A percentile compares a stretch with the other conserved stretches of the same genome.
phyloP scores from a whole-genome alignment of 83 land plant species.

The Diphasiastrum complanatum region DNA sequence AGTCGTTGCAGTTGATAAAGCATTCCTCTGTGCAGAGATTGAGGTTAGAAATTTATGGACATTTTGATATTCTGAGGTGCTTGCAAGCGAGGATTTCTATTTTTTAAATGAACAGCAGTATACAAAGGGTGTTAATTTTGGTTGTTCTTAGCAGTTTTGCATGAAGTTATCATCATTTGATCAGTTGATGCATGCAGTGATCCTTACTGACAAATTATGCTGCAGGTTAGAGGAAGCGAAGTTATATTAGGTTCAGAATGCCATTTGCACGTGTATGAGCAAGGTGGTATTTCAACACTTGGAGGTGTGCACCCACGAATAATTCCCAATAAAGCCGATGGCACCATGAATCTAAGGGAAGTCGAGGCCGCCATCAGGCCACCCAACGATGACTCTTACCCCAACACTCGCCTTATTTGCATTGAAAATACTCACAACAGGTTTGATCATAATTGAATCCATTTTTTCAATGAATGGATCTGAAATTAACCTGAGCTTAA shows the following conservation, averaged over 20 bases:
- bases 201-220: too few species aligned
- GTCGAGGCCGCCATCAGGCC: slow-evolving; percentile 74
- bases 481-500: neutral
- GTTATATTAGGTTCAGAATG: slow-evolving; percentile 76
- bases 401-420: slow-evolving; percentile 87
- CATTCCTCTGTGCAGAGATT: neutral
- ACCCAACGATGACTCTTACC: slow-evolving; percentile 44
- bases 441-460: slow-evolving; percentile 30
- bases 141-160: too few species aligned
- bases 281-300: slow-evolving; percentile 92
- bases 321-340: slow-evolving; percentile 73
- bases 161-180: too few species aligned
- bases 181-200: too few species aligned
- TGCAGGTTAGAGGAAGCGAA: slow-evolving; percentile 71
- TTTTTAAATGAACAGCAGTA: too few species aligned
- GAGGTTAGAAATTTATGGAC: neutral
- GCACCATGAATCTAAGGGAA: slow-evolving; percentile 73
- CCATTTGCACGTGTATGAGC: slow-evolving; percentile 87
- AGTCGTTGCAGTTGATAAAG: too few species aligned
- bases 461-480: neutral
- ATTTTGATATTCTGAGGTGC: neutral
- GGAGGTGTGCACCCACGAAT: slow-evolving; percentile 80
- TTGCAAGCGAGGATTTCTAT: neutral
- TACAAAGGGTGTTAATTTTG: too few species aligned
- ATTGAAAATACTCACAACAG: slow-evolving; percentile 84